phyloP scores from a whole-genome alignment of 2,329 filamentous ascomycete genomes.

The Lecanicillium sp. region DNA sequence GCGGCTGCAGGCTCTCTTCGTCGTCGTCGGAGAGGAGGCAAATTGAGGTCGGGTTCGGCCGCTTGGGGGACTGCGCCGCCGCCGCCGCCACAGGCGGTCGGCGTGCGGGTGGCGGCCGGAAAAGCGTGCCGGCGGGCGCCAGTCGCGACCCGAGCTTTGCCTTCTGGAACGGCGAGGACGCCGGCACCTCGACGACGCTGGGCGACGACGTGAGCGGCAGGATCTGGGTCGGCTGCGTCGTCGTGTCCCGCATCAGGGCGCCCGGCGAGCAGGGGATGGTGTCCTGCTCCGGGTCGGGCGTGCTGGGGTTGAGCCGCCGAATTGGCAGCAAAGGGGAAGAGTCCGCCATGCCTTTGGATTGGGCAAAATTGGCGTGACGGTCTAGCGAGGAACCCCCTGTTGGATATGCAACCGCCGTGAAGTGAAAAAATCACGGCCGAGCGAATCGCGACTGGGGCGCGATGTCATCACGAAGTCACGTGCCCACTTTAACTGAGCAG shows the following conservation, averaged over 20 bases:
- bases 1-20: slow-evolving; percentile 36
- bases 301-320: slow-evolving; percentile 25
- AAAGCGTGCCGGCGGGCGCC: slow-evolving; percentile 70
- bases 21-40: slow-evolving; percentile 52
- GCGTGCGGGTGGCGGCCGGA: slow-evolving; percentile 43
- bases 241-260: slow-evolving; percentile 26
- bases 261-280: slow-evolving; percentile 42
- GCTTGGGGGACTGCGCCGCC: slow-evolving; percentile 16
- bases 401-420: slow-evolving; percentile 3
- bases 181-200: slow-evolving; percentile 67
- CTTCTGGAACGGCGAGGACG: slow-evolving; percentile 70
- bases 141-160: slow-evolving; percentile 50
- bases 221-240: slow-evolving; percentile 44
- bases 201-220: slow-evolving; percentile 36
- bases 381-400: not conserved
- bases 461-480: slow-evolving; percentile 22
- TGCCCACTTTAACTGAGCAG: slow-evolving; percentile 14
- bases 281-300: slow-evolving; percentile 40
- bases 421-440: slow-evolving; percentile 12
- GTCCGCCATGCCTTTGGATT: slow-evolving; percentile 12
- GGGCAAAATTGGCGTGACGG: not conserved
- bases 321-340: slow-evolving; percentile 10
- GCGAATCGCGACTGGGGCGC: slow-evolving; percentile 8
- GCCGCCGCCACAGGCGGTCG: slow-evolving; percentile 19
- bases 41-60: slow-evolving; percentile 37